Conservation (phyloP, 768 basidiomycete genomes). For the Fomitopsis pulvina region DNA sequence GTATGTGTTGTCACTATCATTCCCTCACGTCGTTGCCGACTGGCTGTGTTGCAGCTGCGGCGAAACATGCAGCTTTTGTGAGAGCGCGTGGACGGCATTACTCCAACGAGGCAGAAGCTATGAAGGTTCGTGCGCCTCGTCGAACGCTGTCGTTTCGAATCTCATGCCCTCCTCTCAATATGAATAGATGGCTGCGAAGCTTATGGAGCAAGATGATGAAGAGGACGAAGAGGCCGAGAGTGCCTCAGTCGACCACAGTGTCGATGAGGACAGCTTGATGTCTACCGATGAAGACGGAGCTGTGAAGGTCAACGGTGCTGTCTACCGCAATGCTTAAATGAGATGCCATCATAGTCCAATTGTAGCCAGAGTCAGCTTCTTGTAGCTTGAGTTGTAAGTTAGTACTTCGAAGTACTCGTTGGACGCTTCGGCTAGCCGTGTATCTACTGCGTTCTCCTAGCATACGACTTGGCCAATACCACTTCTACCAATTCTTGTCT, state of each 20-base stretch:
- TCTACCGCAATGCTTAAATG: background rate
- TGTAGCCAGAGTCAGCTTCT: background rate
- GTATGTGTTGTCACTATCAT: slow-evolving; percentile 34
- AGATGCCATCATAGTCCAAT: background rate
- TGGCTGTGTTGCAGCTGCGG: slow-evolving; percentile 46
- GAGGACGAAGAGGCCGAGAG: slow-evolving; percentile 24
- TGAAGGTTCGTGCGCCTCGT: slow-evolving; percentile 55
- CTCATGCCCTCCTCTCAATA: slow-evolving; percentile 7
- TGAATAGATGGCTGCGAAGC: slow-evolving; percentile 52
- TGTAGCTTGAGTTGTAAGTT: background rate
- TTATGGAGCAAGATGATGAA: slow-evolving; percentile 51
- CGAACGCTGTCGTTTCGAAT: slow-evolving; percentile 1
- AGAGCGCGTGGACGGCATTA: slow-evolving; percentile 80
- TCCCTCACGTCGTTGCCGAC: background rate
- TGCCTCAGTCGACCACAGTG: slow-evolving; percentile 13
- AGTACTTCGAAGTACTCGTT: background rate
- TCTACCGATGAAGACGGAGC: slow-evolving; percentile 20
- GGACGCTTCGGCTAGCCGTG: background rate
- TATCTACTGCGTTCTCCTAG: background rate
- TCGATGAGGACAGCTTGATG: slow-evolving; percentile 16
- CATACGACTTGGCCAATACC: too few species aligned
- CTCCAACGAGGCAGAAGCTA: slow-evolving; percentile 87
- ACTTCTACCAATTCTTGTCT: too few species aligned
- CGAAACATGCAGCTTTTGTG: slow-evolving; percentile 77
- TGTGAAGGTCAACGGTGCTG: slow-evolving; percentile 18